Evolutionary conservation across 2,329 filamentous ascomycete genomes (phyloP).

Genomic region (Fusarium coicis): DNA sequence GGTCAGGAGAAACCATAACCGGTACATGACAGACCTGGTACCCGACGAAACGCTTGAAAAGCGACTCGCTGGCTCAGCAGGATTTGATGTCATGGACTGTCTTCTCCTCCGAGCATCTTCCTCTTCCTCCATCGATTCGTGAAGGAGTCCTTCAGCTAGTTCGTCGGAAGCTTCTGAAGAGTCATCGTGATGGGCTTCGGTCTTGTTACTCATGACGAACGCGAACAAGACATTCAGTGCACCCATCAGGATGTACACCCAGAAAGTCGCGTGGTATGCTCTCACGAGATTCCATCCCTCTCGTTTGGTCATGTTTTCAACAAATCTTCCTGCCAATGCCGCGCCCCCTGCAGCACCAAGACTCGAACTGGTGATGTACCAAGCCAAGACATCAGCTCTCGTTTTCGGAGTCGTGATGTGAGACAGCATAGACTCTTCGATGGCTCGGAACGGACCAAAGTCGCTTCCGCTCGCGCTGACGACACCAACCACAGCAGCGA

Average conservation of each 20-base stretch:
- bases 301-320: constrained; percentile 58
- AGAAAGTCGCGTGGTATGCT: constrained; percentile 68
- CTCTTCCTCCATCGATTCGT: constrained; percentile 32
- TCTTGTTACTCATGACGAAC: constrained; percentile 59
- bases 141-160: constrained; percentile 39
- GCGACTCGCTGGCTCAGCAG: constrained; percentile 45
- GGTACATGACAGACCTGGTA: constrained; percentile 69
- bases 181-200: constrained; percentile 56
- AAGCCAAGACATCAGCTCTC: constrained; percentile 71
- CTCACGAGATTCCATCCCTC: constrained; percentile 61
- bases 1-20: constrained; percentile 72
- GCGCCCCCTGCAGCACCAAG: constrained; percentile 66
- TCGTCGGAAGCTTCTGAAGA: constrained; percentile 34
- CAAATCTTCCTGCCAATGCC: constrained; percentile 61
- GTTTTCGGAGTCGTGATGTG: constrained; percentile 66
- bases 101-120: constrained; percentile 9
- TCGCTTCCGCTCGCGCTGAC: constrained; percentile 72
- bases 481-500: constrained; percentile 69
- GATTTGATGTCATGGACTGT: constrained; percentile 4
- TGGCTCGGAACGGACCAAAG: constrained; percentile 73
- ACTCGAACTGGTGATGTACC: constrained; percentile 70
- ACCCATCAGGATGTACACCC: constrained; percentile 68
- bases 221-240: constrained; percentile 59
- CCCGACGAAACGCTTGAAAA: constrained; percentile 66
- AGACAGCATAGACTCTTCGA: constrained; percentile 73